A percentile compares a stretch with the other conserved stretches of the same genome.
phyloP scores from a whole-genome alignment of 768 basidiomycete species.

The Clitopilus hobsonii region DNA sequence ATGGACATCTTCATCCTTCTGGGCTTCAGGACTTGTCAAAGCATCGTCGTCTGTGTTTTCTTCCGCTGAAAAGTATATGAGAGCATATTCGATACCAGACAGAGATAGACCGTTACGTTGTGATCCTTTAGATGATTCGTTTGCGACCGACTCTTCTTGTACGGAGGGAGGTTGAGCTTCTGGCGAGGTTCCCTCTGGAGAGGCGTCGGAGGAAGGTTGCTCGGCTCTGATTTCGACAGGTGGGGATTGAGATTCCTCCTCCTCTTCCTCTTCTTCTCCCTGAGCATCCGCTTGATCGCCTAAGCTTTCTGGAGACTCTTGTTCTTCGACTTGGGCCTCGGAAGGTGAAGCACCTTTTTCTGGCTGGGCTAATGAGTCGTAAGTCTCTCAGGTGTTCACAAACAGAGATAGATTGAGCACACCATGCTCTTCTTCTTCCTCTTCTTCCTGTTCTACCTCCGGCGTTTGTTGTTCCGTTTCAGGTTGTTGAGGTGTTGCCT shows the following conservation, averaged over 20 bases:
- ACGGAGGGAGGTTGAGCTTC: conserved; percentile 10
- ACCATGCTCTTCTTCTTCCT: neutral
- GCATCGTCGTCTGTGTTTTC: conserved; percentile 6
- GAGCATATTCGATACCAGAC: neutral
- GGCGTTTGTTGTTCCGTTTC: neutral
- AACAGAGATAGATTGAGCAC: neutral
- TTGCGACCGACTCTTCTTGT: conserved; percentile 22
- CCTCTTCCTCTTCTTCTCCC: conserved; percentile 19
- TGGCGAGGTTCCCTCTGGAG: neutral
- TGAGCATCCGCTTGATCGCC: conserved; percentile 3
- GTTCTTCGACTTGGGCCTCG: conserved; percentile 5
- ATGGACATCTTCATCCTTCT: conserved; percentile 16
- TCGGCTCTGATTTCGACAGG: neutral
- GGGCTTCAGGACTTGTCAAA: conserved; percentile 5
- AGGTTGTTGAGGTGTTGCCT: conserved; percentile 4
- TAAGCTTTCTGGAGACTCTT: conserved; percentile 19
- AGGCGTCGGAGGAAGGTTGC: neutral
- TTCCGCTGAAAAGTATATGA: neutral
- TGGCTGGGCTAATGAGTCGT: conserved; percentile 3
- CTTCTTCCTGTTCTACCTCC: neutral
- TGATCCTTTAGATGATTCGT: conserved; percentile 27
- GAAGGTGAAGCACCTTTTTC: conserved; percentile 4
- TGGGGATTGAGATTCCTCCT: neutral
- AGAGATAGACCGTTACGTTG: conserved; percentile 23
- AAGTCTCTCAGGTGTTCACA: neutral